Evolutionary conservation across 768 basidiomycete genomes (phyloP).

Genomic region (Termitomyces sp.): DNA sequence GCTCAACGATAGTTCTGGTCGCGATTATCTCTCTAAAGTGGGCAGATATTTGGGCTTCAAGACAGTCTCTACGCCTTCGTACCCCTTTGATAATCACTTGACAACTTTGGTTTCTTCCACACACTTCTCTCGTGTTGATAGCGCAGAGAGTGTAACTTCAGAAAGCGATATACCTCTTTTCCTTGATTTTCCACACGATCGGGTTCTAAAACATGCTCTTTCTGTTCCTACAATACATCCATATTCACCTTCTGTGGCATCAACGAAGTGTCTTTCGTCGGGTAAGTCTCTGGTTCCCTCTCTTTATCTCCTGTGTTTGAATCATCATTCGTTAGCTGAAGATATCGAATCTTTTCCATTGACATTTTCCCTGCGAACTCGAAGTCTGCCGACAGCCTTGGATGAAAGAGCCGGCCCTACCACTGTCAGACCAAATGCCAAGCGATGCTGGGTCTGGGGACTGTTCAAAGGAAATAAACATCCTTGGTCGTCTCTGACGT

Average conservation of each 20-base stretch:
- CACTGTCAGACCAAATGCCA: not conserved
- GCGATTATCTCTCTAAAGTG: constrained; percentile 3
- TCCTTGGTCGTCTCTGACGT: not conserved
- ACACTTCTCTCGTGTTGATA: not conserved
- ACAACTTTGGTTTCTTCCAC: not conserved
- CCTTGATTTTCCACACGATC: not conserved
- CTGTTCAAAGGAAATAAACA: not conserved
- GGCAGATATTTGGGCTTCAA: constrained; percentile 8
- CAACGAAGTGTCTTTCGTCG: constrained; percentile 1
- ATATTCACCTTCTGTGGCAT: constrained; percentile 1
- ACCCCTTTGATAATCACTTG: not conserved
- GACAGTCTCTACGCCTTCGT: constrained; percentile 1
- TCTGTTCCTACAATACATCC: constrained; percentile 8
- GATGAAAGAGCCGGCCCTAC: not conserved
- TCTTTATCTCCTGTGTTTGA: not conserved
- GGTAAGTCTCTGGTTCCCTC: not conserved
- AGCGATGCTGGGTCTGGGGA: constrained; percentile 8
- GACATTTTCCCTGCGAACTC: not conserved
- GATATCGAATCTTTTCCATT: not conserved
- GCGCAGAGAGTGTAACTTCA: not conserved
- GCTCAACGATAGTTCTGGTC: not conserved
- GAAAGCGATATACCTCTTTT: not conserved
- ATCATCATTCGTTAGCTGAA: not conserved
- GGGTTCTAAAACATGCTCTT: constrained; percentile 8
- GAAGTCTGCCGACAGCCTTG: not conserved